A percentile compares a stretch with the other conserved stretches of the same genome.
These are phyloP conservation scores for Kregervanrija delftensis DNA, from an alignment of 805 yeast species.

Conservation along the genomic window DNA sequence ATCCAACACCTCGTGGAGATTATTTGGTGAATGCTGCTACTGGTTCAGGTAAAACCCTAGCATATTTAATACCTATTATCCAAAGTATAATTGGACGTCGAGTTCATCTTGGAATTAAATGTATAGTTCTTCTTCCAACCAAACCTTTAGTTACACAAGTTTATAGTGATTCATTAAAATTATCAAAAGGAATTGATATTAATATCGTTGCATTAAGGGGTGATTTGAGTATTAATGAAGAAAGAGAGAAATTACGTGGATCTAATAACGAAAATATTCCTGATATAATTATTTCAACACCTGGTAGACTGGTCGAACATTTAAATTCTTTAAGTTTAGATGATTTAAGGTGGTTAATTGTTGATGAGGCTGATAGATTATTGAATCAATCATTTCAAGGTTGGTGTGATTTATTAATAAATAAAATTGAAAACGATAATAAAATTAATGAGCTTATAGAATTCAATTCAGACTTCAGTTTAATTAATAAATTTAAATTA, in stretches of 20 bases:
- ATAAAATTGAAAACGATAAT: slow-evolving; percentile 31
- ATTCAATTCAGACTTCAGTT: slow-evolving; percentile 5
- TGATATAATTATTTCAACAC: slow-evolving; percentile 65
- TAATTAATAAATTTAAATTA: slow-evolving; percentile 29
- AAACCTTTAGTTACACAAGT: slow-evolving; percentile 84
- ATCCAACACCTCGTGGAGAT: slow-evolving; percentile 62
- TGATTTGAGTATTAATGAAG: slow-evolving; percentile 49
- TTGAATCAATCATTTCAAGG: slow-evolving; percentile 88
- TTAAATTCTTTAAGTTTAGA: slow-evolving; percentile 36
- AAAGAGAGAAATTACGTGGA: slow-evolving; percentile 39
- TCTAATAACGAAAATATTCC: slow-evolving; percentile 32
- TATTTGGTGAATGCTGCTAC: slow-evolving; percentile 88
- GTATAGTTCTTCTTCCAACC: slow-evolving; percentile 83
- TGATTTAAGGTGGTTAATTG: slow-evolving; percentile 53
- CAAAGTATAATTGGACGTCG: slow-evolving; percentile 44
- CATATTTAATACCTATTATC: slow-evolving; percentile 78
- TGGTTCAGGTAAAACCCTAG: slow-evolving; percentile 93
- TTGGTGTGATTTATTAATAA: slow-evolving; percentile 65
- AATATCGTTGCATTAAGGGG: slow-evolving; percentile 54
- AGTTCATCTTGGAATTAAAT: slow-evolving; percentile 52
- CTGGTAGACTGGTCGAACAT: slow-evolving; percentile 82
- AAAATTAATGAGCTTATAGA: slow-evolving; percentile 2
- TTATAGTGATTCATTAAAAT: slow-evolving; percentile 46
- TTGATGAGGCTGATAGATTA: slow-evolving; percentile 79
- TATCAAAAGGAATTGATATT: slow-evolving; percentile 63